Percentiles rank a stretch among this genome's conserved stretches.
Evolutionary conservation across 2,329 filamentous ascomycete genomes (phyloP).

Genomic region (Didymellaceae sp.): DNA sequence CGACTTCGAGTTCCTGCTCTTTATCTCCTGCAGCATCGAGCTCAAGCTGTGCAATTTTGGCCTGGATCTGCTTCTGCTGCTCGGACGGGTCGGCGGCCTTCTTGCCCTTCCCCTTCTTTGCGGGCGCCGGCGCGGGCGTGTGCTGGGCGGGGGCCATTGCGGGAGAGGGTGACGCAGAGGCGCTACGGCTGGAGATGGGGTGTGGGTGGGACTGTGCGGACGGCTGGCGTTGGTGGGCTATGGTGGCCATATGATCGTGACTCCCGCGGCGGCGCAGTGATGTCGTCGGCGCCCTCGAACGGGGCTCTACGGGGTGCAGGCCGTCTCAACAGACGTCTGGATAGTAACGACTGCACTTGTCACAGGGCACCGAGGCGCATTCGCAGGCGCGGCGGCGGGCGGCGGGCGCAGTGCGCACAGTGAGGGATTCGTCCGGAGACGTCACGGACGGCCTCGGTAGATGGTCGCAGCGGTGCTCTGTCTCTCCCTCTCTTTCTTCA

Average conservation of each 20-base stretch:
- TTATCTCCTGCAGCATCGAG: conserved; percentile 92
- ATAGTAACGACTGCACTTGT: background rate
- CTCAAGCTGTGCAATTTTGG: conserved; percentile 94
- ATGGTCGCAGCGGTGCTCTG: conserved; percentile 10
- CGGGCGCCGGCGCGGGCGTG: conserved; percentile 59
- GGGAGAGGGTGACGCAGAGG: conserved; percentile 49
- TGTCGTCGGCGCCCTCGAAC: conserved; percentile 22
- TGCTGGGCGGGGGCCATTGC: conserved; percentile 54
- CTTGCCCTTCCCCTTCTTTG: conserved; percentile 84
- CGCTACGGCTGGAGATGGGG: conserved; percentile 50
- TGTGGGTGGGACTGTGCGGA: conserved; percentile 42
- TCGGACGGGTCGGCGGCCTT: conserved; percentile 85
- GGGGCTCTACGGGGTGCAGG: conserved; percentile 15
- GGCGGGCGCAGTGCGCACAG: conserved; percentile 24
- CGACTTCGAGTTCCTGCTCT: conserved; percentile 94
- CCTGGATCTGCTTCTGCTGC: conserved; percentile 87
- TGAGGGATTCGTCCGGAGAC: conserved; percentile 25
- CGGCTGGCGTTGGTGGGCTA: conserved; percentile 46
- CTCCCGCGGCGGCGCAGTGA: conserved; percentile 24
- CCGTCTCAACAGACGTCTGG: conserved; percentile 3
- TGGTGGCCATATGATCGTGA: conserved; percentile 44
- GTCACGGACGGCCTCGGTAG: conserved; percentile 31
- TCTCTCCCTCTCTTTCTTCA: background rate
- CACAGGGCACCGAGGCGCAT: conserved; percentile 25
- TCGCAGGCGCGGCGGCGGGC: conserved; percentile 19